phyloP scores from a whole-genome alignment of 1,284 basidiomycete species.

The Ceratobasidium papillatum region DNA sequence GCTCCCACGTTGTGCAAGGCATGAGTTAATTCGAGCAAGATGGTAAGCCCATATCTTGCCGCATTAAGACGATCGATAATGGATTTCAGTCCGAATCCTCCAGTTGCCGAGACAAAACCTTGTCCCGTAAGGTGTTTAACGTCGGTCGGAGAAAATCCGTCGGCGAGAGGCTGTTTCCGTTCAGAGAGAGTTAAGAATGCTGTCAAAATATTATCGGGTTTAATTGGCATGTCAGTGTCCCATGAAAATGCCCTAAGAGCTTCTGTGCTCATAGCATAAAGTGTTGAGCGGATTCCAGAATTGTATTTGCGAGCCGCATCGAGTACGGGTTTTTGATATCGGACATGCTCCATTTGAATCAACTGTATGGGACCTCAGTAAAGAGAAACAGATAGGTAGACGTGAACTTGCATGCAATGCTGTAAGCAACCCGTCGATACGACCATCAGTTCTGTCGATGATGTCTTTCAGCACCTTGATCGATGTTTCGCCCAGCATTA shows the following conservation, averaged over 20 bases:
- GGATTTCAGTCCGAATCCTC: not conserved
- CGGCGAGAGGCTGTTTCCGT: constrained; percentile 2
- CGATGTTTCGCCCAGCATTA: constrained; percentile 24
- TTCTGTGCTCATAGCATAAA: not conserved
- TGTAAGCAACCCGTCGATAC: constrained; percentile 21
- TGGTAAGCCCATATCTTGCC: constrained; percentile 7
- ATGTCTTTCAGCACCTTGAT: constrained; percentile 24
- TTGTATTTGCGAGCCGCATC: constrained; percentile 6
- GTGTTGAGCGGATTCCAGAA: not conserved
- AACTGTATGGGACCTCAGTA: constrained; percentile 2
- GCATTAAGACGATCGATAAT: not conserved
- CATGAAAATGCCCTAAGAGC: not conserved
- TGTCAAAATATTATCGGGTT: not conserved
- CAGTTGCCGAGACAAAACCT: not conserved
- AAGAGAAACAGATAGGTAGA: not conserved
- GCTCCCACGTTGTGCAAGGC: constrained; percentile 6
- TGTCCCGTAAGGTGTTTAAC: not conserved
- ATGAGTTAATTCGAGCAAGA: constrained; percentile 1
- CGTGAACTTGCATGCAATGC: constrained; percentile 8
- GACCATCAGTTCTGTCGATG: constrained; percentile 24
- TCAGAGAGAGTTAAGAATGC: constrained; percentile 21
- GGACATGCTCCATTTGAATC: constrained; percentile 21
- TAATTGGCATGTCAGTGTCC: not conserved
- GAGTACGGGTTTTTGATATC: constrained; percentile 23
- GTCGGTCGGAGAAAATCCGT: constrained; percentile 10